Conservation (phyloP, 2,329 filamentous ascomycete species). For the Pseudohalonectria lignicola region DNA sequence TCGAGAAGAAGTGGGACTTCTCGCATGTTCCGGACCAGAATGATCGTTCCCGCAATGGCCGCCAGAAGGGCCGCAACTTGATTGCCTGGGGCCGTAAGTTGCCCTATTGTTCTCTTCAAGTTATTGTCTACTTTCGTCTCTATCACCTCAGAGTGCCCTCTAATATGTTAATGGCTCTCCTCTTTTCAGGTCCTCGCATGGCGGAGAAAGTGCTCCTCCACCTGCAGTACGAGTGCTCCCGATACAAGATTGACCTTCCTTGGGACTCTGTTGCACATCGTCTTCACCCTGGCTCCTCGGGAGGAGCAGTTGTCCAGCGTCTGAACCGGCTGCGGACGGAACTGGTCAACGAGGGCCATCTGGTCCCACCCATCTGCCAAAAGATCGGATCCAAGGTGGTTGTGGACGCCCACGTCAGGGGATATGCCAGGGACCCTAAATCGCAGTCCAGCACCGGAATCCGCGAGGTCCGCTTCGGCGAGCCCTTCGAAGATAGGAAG, state of each 20-base stretch:
- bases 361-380: conserved; percentile 24
- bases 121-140: too few species aligned
- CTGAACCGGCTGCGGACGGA: conserved; percentile 21
- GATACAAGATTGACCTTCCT: conserved; percentile 20
- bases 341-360: conserved; percentile 25
- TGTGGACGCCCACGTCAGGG: conserved; percentile 17
- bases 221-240: conserved; percentile 25
- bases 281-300: conserved; percentile 27
- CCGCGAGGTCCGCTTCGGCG: conserved; percentile 13
- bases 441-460: too few species aligned
- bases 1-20: too few species aligned
- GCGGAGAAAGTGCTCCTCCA: conserved; percentile 30
- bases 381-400: conserved; percentile 12
- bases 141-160: background rate
- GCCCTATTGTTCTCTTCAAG: too few species aligned
- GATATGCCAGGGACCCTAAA: too few species aligned
- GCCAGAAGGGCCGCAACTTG: conserved; percentile 22
- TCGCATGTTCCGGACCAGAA: too few species aligned
- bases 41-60: conserved; percentile 15
- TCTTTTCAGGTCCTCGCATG: conserved; percentile 31
- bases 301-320: conserved; percentile 24
- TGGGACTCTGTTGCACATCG: conserved; percentile 29
- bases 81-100: conserved; percentile 32
- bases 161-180: background rate
- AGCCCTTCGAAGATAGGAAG: conserved; percentile 15